phyloP scores from a whole-genome alignment of 2,329 filamentous ascomycete genomes.

The Calycina herbarum region DNA sequence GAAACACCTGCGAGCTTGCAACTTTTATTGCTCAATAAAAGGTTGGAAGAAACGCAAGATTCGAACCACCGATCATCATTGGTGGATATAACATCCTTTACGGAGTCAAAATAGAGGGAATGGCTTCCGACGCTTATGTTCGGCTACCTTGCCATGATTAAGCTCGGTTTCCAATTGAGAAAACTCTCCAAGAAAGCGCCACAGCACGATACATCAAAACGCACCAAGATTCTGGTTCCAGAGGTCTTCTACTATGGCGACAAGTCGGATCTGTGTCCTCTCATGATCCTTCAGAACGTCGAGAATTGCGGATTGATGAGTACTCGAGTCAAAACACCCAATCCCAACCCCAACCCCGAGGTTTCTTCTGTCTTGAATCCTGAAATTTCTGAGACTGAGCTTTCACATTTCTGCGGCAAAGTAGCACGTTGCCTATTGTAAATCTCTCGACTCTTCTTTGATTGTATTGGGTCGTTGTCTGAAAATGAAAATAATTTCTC shows the following conservation, averaged over 20 bases:
- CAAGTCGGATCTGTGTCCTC: slow-evolving; percentile 22
- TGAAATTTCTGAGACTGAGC: slow-evolving; percentile 9
- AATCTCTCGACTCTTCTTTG: not conserved
- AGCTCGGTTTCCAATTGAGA: slow-evolving; percentile 22
- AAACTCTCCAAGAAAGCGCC: slow-evolving; percentile 20
- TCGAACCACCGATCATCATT: not conserved
- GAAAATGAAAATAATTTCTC: slow-evolving; percentile 27
- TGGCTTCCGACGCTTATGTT: slow-evolving; percentile 15
- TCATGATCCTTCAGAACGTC: slow-evolving; percentile 21
- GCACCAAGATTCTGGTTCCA: slow-evolving; percentile 23
- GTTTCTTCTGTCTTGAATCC: slow-evolving; percentile 35
- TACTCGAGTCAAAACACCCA: slow-evolving; percentile 23
- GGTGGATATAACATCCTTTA: slow-evolving; percentile 7
- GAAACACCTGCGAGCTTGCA: slow-evolving; percentile 10
- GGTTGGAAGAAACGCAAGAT: slow-evolving; percentile 22
- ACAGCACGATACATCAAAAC: slow-evolving; percentile 19
- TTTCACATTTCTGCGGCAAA: slow-evolving; percentile 4
- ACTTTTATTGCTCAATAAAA: slow-evolving; percentile 22
- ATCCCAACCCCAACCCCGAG: slow-evolving; percentile 35
- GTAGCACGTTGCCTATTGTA: not conserved
- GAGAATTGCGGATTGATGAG: slow-evolving; percentile 36
- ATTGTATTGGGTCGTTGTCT: not conserved
- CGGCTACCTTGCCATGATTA: slow-evolving; percentile 19
- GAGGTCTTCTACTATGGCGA: slow-evolving; percentile 20
- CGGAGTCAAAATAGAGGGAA: slow-evolving; percentile 25